Percentiles rank a stretch among this genome's conserved stretches.
Evolutionary conservation across 2,329 filamentous ascomycete genomes (phyloP).

Genomic region (Sarocladiaceae sp.): DNA sequence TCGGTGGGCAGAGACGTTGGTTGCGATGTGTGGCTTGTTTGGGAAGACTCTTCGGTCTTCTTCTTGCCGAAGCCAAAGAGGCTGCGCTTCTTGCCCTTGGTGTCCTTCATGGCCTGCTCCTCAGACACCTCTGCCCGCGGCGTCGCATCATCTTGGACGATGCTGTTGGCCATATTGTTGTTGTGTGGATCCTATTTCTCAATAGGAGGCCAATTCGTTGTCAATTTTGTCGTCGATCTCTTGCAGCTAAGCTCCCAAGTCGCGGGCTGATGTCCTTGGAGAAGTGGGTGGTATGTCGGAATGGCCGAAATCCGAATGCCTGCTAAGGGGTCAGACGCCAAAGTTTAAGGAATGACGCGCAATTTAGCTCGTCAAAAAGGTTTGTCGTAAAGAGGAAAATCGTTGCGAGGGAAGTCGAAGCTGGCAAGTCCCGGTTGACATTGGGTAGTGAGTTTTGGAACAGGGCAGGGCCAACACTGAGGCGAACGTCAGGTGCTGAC

Average conservation of each 20-base stretch:
- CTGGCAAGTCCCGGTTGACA: neutral
- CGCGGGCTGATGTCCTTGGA: too few relatives aligned
- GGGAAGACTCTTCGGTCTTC: conserved; percentile 41
- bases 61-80: conserved; percentile 62
- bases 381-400: conserved; percentile 6
- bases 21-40: conserved; percentile 28
- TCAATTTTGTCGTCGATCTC: neutral
- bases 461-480: neutral
- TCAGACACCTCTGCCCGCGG: conserved; percentile 25
- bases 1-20: conserved; percentile 28
- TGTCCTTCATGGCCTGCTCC: conserved; percentile 23
- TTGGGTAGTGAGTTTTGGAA: neutral
- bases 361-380: too few relatives aligned
- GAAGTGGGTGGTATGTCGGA: too few relatives aligned
- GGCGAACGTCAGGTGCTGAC: neutral
- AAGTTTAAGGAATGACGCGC: neutral
- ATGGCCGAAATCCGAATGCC: too few relatives aligned
- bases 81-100: conserved; percentile 42
- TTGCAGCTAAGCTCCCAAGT: too few relatives aligned
- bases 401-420: neutral
- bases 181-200: neutral
- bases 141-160: conserved; percentile 24
- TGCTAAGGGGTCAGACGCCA: too few relatives aligned
- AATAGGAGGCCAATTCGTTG: neutral
- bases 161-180: conserved; percentile 21